Conservation (phyloP, 257 asterid species). For the Linaria vulgaris region DNA sequence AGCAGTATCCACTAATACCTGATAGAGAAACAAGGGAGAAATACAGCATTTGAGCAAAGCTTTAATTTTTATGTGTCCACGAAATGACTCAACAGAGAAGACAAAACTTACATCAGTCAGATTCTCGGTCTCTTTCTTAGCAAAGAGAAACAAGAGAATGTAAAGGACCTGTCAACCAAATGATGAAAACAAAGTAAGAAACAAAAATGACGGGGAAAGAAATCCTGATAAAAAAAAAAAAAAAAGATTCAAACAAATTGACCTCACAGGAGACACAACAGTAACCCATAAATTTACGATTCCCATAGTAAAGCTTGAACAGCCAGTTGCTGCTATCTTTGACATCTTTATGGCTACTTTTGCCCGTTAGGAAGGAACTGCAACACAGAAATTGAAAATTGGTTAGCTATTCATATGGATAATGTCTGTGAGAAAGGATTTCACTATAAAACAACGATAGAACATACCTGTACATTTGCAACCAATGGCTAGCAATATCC, state of each 20-base stretch:
- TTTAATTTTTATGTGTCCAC: slow-evolving; percentile 10
- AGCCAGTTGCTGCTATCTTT: slow-evolving; percentile 91
- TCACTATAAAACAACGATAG: no score
- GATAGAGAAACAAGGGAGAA: slow-evolving; percentile 13
- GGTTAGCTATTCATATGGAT: neutral
- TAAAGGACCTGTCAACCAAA: slow-evolving; percentile 74
- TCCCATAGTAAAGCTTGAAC: slow-evolving; percentile 82
- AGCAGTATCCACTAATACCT: slow-evolving; percentile 65
- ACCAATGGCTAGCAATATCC: slow-evolving; percentile 96
- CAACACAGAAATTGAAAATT: slow-evolving; percentile 14
- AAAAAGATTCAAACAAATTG: no score
- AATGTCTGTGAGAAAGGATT: no score
- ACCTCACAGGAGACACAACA: slow-evolving; percentile 99
- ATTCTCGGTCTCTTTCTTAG: slow-evolving; percentile 54
- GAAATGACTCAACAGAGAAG: slow-evolving; percentile 15
- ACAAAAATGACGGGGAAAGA: neutral
- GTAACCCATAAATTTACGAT: slow-evolving; percentile 79
- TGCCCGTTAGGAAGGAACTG: slow-evolving; percentile 91
- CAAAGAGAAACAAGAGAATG: slow-evolving; percentile 74
- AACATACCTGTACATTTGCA: slow-evolving; percentile 99
- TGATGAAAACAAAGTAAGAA: slow-evolving; percentile 17
- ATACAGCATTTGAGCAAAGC: neutral
- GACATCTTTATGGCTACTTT: slow-evolving; percentile 90
- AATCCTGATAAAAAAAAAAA: neutral
- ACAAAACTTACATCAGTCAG: slow-evolving; percentile 54